Evolutionary conservation across 129 eudicot species (phyloP).

Genomic region (Tagetes erecta): DNA sequence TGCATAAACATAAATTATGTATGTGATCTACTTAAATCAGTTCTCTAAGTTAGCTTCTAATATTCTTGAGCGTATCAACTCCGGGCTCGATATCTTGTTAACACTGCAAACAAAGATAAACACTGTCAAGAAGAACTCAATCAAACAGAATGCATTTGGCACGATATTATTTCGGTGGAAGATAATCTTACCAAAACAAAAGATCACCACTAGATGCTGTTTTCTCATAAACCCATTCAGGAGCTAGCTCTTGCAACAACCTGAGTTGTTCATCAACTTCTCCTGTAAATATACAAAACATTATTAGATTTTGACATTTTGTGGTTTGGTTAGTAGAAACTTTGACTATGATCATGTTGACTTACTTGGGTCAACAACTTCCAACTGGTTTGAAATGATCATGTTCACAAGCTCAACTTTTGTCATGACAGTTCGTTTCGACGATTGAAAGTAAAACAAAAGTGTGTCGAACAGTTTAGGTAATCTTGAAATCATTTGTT

Average conservation of each 20-base stretch:
- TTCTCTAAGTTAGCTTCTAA: conserved; percentile 38
- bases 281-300: conserved; percentile 38
- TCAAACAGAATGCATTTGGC: not conserved
- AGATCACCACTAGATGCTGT: conserved; percentile 52
- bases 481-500: conserved; percentile 57
- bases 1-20: not conserved
- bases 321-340: not conserved
- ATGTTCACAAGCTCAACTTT: conserved; percentile 71
- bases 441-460: conserved; percentile 59
- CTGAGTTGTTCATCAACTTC: conserved; percentile 78
- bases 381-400: conserved; percentile 52
- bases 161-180: not conserved
- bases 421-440: conserved; percentile 62
- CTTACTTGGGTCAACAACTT: conserved; percentile 67
- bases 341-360: not conserved
- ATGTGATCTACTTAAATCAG: not conserved
- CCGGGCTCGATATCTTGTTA: conserved; percentile 54
- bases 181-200: conserved; percentile 50
- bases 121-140: not conserved
- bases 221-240: conserved; percentile 73
- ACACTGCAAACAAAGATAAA: conserved; percentile 46
- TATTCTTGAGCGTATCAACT: conserved; percentile 61
- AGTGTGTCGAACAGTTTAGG: conserved; percentile 73
- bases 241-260: conserved; percentile 68
- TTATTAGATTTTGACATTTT: conserved; percentile 5